A percentile compares a stretch with the other conserved stretches of the same genome.
Conservation (phyloP, 2,329 filamentous ascomycete genomes). For the Zarea fungicola region DNA sequence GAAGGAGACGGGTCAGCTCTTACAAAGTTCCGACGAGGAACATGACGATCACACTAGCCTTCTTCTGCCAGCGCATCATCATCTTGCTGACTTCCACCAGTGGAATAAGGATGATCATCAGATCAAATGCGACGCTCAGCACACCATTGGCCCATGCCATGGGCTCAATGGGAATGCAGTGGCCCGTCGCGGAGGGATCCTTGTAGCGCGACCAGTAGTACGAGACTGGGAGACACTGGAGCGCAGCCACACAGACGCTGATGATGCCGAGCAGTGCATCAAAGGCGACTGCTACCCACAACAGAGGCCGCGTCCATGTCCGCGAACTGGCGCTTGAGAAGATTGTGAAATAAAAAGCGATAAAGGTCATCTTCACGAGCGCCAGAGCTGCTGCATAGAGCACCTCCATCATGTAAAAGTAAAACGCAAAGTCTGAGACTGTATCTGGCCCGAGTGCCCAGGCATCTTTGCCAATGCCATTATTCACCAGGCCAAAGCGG, state of each 20-base stretch:
- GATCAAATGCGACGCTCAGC: slow-evolving; percentile 41
- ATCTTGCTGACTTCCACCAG: slow-evolving; percentile 32
- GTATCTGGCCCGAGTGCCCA: slow-evolving; percentile 35
- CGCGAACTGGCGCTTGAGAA: slow-evolving; percentile 29
- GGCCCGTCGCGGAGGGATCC: slow-evolving; percentile 37
- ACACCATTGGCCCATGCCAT: slow-evolving; percentile 42
- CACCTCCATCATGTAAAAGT: slow-evolving; percentile 32
- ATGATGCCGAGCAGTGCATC: slow-evolving; percentile 29
- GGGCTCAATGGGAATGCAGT: slow-evolving; percentile 39
- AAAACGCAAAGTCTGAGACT: slow-evolving; percentile 35
- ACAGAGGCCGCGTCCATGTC: slow-evolving; percentile 25
- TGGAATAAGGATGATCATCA: slow-evolving; percentile 42
- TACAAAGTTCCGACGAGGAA: slow-evolving; percentile 35
- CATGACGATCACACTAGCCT: slow-evolving; percentile 35
- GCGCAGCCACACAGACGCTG: slow-evolving; percentile 36
- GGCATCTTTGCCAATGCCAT: slow-evolving; percentile 39
- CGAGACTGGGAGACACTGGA: slow-evolving; percentile 41
- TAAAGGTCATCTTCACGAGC: slow-evolving; percentile 40
- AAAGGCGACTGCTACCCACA: slow-evolving; percentile 31
- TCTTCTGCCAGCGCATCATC: slow-evolving; percentile 35
- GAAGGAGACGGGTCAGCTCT: slow-evolving; percentile 5
- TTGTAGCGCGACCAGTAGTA: slow-evolving; percentile 42
- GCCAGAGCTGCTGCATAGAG: slow-evolving; percentile 37
- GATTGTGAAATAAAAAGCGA: slow-evolving; percentile 45
- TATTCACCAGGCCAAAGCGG: slow-evolving; percentile 19